Evolutionary conservation across 345 rosid genomes (phyloP).

Genomic region (Salix dunnii): DNA sequence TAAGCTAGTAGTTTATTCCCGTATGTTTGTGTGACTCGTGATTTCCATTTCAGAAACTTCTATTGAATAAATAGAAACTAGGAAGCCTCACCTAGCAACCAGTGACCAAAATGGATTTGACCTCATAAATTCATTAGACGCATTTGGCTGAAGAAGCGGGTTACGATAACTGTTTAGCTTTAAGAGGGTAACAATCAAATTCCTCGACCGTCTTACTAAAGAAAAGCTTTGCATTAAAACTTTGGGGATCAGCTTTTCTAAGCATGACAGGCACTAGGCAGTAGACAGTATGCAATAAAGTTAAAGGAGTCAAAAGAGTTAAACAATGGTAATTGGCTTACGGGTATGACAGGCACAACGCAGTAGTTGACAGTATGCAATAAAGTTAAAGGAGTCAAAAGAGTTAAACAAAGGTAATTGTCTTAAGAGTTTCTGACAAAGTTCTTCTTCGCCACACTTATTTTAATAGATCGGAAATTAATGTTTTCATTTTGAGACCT

Average conservation of each 20-base stretch:
- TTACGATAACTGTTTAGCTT: background rate
- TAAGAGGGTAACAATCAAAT: background rate
- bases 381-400: background rate
- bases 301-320: background rate
- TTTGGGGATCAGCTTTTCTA: background rate
- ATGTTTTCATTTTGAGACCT: background rate
- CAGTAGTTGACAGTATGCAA: background rate
- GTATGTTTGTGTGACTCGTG: background rate
- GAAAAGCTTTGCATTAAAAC: background rate
- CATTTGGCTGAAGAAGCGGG: background rate
- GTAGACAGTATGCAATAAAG: background rate
- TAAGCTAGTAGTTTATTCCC: background rate
- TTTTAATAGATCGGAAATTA: background rate
- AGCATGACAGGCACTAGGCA: background rate
- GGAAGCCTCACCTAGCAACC: background rate
- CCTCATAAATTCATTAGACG: background rate
- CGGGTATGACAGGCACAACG: background rate
- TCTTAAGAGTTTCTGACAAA: background rate
- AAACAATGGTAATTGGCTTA: background rate
- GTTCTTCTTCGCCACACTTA: background rate
- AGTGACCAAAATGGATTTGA: slow-evolving; percentile 4
- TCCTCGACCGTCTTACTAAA: background rate
- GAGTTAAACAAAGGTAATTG: background rate
- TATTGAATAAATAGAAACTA: background rate
- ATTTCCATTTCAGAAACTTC: background rate